Evolutionary conservation across 441 rosid species (phyloP), one percentile per base, ranked within the genome.

Genomic region (Theobroma grandiflorum): DNA sequence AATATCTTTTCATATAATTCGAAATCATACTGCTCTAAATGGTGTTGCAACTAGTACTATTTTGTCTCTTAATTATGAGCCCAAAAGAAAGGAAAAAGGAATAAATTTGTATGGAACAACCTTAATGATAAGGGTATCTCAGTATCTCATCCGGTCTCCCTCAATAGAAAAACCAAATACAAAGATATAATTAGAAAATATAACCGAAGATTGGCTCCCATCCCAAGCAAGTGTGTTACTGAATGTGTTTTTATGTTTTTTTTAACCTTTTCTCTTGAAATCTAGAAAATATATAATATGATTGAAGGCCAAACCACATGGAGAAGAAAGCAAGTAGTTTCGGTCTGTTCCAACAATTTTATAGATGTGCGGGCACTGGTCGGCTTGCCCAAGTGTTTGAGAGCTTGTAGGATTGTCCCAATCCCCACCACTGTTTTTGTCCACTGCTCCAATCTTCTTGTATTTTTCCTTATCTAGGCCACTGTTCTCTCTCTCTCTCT

Each of bases 281-380:
- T 37, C 3, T 15, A 12, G n/a, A 5, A 35, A 22, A 22, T 72
- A 31, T 53, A 61, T 8, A 26, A 20, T 37, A 22, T 35, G 67
- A 64, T 64, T 64, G 47, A 37, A 37, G 47, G 47, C 69, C 69
- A 64, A 64, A 64, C 47, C 69, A 64, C 69, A 16, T 40, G 67
- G 47, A 66, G 35, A 79, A 14, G 38, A 49, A 26, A 67, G 79
- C 53, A 49, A 74, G 35, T 38, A 50, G 82, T 77, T 63, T 53
- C 45, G n/a, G 53, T 42, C 71, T 42, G 75, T 59, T 37, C 80
- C 81, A 81, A 81, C 88, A 83, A 31, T 74, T 78, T 55, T 58
- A 87, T 85, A 42, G 86, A 75, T 53, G 58, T 75, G 76, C 75
- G 86, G 62, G 76, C 77, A 35, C 8, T 71, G 84, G 86, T 87